A percentile compares a stretch with the other conserved stretches of the same genome.
Evolutionary conservation across 2,329 filamentous ascomycete species (phyloP).

Genomic region (Fusarium mexicanum): DNA sequence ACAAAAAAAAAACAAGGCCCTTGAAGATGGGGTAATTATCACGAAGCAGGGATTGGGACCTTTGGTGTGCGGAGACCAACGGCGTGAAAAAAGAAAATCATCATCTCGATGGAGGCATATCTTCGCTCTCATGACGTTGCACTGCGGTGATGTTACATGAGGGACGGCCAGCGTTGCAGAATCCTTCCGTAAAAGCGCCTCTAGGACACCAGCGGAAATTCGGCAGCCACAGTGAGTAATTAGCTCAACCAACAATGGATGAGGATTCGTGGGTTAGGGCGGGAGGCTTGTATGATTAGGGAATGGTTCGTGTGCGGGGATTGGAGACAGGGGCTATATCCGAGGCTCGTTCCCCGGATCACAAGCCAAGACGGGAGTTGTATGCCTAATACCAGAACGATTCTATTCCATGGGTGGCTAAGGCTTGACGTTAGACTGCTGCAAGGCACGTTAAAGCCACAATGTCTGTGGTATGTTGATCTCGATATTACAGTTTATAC

Average conservation of each 20-base stretch:
- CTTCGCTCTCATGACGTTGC: slow-evolving; percentile 7
- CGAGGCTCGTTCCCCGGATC: slow-evolving; percentile 31
- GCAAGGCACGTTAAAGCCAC: slow-evolving; percentile 23
- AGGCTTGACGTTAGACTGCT: not conserved
- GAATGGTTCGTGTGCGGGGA: slow-evolving; percentile 21
- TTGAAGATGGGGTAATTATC: not conserved
- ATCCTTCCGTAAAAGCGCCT: slow-evolving; percentile 7
- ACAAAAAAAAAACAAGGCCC: not conserved
- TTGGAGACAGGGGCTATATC: slow-evolving; percentile 25
- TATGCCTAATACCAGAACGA: not conserved
- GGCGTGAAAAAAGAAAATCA: not conserved
- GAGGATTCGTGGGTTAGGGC: not conserved
- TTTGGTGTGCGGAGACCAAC: slow-evolving; percentile 16
- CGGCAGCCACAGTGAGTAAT: slow-evolving; percentile 13
- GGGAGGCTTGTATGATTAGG: slow-evolving; percentile 26
- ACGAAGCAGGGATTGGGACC: slow-evolving; percentile 8
- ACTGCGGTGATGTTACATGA: not conserved
- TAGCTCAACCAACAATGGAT: slow-evolving; percentile 3
- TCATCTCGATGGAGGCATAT: slow-evolving; percentile 2
- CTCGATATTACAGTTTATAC: not conserved
- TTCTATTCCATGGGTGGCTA: not conserved
- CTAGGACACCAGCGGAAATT: slow-evolving; percentile 3
- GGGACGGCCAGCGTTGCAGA: not conserved
- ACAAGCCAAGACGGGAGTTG: slow-evolving; percentile 26
- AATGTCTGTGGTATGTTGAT: not conserved